Evolutionary conservation across 495 filamentous ascomycete genomes (phyloP), one percentile per base, ranked within the genome.

Genomic region (Trichoderma parareesei): DNA sequence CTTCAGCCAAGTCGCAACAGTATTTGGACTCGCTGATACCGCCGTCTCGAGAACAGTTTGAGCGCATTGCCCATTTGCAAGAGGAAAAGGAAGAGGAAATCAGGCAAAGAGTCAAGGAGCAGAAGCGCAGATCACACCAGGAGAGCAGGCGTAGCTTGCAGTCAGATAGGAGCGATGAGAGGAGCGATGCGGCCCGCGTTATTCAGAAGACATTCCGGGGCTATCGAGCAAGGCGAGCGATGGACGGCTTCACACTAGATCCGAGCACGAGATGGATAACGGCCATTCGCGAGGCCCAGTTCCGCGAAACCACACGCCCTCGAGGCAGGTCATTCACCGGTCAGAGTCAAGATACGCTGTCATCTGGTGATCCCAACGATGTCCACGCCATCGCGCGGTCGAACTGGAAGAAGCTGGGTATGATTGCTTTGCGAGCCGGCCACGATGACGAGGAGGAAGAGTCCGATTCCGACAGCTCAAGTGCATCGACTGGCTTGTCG

Each of bases 401-500:
- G 61, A 88, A 90, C 64, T 97, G 93, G 93, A 84, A 87, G 63
- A 88, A 87, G 61, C 84, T 82, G 5, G 85, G 86, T 14, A 77
- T 80, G 38, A 87, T 95, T 55, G 90, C 91, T 6, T 81, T 83
- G 16, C 83, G 86, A 61, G 92, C 90, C 1, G 87, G 86, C 14
- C 80, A 76, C 9, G 86, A 89, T 66, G 81, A 85, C 68, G 72
- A 69, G 6, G 73, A 80, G 49, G 64, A 61, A 16, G 64, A 64
- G 41, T 74, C 66, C 11, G 73, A 69, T 49, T 74, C 69, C 42
- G 68, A 69, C 37, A 69, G 69, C 46, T 66, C 68, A 44, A 75
- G 72, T 37, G 72, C 71, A 10, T 66, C 72, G 48, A 68, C 73
- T 40, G 73, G 76, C 18, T 68, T 77, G 63, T 67, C 66, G 27